These are phyloP conservation scores for Aspergillus novofumigatus DNA, from an alignment of 2,329 filamentous ascomycete species.

Conservation along the genomic window DNA sequence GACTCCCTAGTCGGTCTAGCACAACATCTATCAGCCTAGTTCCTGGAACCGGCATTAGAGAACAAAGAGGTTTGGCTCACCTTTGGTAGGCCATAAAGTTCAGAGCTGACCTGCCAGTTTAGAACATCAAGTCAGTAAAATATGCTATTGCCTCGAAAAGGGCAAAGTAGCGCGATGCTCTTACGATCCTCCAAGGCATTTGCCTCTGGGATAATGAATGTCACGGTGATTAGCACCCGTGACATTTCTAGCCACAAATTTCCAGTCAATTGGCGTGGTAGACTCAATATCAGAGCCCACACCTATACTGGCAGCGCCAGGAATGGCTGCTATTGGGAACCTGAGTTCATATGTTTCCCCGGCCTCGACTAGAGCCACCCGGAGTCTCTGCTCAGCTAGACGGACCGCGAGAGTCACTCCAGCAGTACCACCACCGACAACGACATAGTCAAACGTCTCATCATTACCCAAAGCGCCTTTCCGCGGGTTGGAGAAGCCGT, in stretches of 20 bases:
- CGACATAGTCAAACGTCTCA: conserved; percentile 25
- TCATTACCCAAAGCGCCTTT: background rate
- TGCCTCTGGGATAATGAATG: conserved; percentile 27
- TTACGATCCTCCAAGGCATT: conserved; percentile 28
- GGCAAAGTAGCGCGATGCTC: background rate
- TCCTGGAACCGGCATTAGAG: background rate
- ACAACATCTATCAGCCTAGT: background rate
- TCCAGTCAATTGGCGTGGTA: conserved; percentile 48
- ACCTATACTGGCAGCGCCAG: conserved; percentile 17
- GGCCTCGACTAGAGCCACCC: conserved; percentile 37
- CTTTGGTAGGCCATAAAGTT: conserved; percentile 35
- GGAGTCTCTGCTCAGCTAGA: conserved; percentile 46
- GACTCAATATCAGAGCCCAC: conserved; percentile 17
- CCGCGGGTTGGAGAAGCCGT: background rate
- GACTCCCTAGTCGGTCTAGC: conserved; percentile 23
- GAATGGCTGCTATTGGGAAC: conserved; percentile 52
- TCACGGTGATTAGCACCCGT: conserved; percentile 44
- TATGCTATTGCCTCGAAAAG: background rate
- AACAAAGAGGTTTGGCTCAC: conserved; percentile 1
- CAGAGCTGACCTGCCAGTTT: conserved; percentile 21
- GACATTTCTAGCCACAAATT: conserved; percentile 44
- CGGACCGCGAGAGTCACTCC: conserved; percentile 46
- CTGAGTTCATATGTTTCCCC: conserved; percentile 49
- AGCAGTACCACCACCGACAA: conserved; percentile 38
- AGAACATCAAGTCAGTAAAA: background rate